phyloP scores from a whole-genome alignment of 2,329 filamentous ascomycete species.

The Didymella glomerata region DNA sequence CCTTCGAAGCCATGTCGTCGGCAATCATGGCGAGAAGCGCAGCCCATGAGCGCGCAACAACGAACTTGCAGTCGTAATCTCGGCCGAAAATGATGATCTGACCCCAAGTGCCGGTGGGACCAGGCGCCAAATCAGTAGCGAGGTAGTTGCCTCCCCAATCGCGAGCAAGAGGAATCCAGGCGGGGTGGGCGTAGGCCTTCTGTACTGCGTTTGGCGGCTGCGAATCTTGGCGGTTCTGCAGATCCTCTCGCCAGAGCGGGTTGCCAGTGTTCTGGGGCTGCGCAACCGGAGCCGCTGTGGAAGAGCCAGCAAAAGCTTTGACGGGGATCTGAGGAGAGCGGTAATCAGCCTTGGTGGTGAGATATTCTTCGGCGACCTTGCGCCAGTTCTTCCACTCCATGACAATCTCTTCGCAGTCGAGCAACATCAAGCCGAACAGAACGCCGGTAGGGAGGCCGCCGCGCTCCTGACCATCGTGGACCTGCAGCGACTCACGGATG shows the following conservation, averaged over 20 bases:
- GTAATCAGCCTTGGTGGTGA: conserved; percentile 66
- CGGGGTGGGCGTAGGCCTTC: conserved; percentile 90
- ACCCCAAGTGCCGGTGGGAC: conserved; percentile 89
- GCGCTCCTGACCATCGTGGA: conserved; percentile 97
- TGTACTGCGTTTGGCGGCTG: conserved; percentile 87
- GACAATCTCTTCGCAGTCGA: conserved; percentile 97
- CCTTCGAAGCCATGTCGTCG: conserved; percentile 90
- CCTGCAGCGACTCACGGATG: conserved; percentile 86
- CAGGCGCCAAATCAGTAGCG: conserved; percentile 89
- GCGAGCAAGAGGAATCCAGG: conserved; percentile 94
- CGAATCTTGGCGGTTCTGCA: conserved; percentile 84
- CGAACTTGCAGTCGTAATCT: conserved; percentile 98
- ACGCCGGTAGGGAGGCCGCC: conserved; percentile 90
- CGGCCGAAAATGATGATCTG: conserved; percentile 96
- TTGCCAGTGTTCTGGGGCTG: conserved; percentile 62
- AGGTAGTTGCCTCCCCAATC: conserved; percentile 99
- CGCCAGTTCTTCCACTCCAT: conserved; percentile 99
- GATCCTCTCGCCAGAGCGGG: conserved; percentile 82
- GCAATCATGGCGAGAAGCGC: conserved; percentile 85
- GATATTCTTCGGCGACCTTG: conserved; percentile 87
- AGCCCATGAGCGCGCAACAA: conserved; percentile 90
- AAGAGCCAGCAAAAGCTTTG: conserved; percentile 74
- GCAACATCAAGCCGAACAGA: conserved; percentile 91
- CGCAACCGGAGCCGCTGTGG: conserved; percentile 73
- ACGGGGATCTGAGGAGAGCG: conserved; percentile 70